phyloP scores from a whole-genome alignment of 2,329 filamentous ascomycete species.

The Paecilomyces niveus region DNA sequence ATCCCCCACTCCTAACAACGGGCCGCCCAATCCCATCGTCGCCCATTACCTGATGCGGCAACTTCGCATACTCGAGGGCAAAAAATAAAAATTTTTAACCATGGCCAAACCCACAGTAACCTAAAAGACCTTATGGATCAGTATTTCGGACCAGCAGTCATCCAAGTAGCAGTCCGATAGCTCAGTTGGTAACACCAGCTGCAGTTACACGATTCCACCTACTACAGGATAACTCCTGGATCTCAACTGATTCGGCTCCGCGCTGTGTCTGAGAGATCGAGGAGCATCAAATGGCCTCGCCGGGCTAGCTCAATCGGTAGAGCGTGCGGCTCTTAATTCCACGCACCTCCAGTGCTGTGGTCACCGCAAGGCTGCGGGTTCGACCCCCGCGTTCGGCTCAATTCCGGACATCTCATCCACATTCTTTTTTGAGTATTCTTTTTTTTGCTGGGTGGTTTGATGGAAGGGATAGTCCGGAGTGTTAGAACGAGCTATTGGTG shows the following conservation, averaged over 20 bases:
- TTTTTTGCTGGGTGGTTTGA: background rate
- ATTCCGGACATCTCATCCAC: background rate
- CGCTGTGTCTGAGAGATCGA: background rate
- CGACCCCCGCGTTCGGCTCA: slow-evolving; percentile 36
- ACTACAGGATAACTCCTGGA: background rate
- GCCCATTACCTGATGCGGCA: background rate
- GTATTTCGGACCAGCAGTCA: background rate
- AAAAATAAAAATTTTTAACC: background rate
- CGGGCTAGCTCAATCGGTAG: slow-evolving; percentile 62
- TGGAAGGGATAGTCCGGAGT: background rate
- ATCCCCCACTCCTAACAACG: background rate
- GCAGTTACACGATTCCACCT: background rate
- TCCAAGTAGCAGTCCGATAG: background rate
- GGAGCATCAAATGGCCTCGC: background rate
- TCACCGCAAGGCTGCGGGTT: slow-evolving; percentile 51
- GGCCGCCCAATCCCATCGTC: background rate
- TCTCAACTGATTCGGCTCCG: background rate
- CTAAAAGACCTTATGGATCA: background rate
- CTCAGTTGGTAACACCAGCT: background rate
- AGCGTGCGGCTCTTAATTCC: slow-evolving; percentile 60
- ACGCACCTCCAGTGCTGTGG: background rate
- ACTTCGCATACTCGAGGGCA: background rate
- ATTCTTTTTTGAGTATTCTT: background rate
- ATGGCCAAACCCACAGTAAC: background rate
- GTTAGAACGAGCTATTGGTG: background rate